These are phyloP conservation scores for Aspergillus neoniger DNA, from an alignment of 2,329 filamentous ascomycete species.

Conservation along the genomic window DNA sequence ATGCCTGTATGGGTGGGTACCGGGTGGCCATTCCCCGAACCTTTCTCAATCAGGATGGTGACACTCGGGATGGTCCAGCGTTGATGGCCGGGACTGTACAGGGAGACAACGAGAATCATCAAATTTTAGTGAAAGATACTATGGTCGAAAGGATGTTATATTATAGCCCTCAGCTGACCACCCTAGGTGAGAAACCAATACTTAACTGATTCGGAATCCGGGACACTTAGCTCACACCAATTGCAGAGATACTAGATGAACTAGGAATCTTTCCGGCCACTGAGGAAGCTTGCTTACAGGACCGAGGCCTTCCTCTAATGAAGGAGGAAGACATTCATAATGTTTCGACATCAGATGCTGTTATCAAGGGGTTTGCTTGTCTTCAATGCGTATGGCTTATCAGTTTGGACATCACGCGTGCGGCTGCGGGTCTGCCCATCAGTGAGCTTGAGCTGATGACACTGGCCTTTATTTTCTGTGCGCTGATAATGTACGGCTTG, in stretches of 20 bases:
- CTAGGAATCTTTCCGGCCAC: neutral
- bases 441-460: constrained; percentile 4
- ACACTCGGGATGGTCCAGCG: too few relatives aligned
- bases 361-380: constrained; percentile 1
- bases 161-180: too few relatives aligned
- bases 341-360: neutral
- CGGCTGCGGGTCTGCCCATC: neutral
- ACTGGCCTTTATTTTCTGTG: neutral
- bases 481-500: constrained; percentile 4
- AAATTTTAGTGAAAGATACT: too few relatives aligned
- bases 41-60: too few relatives aligned
- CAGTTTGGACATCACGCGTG: neutral
- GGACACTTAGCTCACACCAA: neutral
- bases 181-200: too few relatives aligned
- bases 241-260: neutral
- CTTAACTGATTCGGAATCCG: too few relatives aligned
- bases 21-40: too few relatives aligned
- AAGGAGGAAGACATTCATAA: neutral
- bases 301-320: neutral
- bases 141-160: too few relatives aligned
- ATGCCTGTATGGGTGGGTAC: too few relatives aligned
- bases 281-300: neutral
- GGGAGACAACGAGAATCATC: too few relatives aligned
- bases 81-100: too few relatives aligned
- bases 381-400: constrained; percentile 4